phyloP scores from a whole-genome alignment of 2,329 filamentous ascomycete genomes.

The Calonectria hongkongensis region DNA sequence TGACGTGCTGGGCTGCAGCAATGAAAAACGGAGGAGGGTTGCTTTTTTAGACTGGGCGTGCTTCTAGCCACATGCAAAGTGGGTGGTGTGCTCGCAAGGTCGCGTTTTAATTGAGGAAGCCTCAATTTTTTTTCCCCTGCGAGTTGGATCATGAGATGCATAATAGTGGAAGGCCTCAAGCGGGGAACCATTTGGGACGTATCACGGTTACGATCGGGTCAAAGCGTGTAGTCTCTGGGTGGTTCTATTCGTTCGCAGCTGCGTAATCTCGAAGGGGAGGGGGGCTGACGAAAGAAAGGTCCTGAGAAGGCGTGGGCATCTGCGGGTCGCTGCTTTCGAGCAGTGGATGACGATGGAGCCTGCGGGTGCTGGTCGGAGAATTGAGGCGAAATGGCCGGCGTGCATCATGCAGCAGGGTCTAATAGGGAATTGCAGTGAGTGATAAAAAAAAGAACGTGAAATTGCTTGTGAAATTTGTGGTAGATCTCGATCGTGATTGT shows the following conservation, averaged over 20 bases:
- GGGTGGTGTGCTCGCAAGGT: neutral
- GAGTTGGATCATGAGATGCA: constrained; percentile 5
- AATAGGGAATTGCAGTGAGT: no score
- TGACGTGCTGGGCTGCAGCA: constrained; percentile 13
- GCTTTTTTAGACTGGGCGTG: neutral
- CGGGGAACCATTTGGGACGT: neutral
- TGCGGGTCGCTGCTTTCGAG: constrained; percentile 3
- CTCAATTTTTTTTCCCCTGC: constrained; percentile 5
- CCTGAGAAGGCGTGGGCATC: neutral
- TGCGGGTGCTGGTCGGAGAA: no score
- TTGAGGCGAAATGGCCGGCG: no score
- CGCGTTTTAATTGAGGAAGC: constrained; percentile 1
- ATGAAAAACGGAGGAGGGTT: neutral
- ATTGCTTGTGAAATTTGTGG: no score
- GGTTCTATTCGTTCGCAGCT: constrained; percentile 15
- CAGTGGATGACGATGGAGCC: no score
- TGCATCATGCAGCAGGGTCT: no score
- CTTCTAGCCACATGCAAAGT: neutral
- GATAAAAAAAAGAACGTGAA: no score
- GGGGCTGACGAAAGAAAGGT: neutral
- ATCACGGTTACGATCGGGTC: neutral
- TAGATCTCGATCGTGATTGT: no score
- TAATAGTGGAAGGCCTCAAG: constrained; percentile 18
- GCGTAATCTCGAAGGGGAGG: neutral
- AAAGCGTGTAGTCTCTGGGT: neutral